These are phyloP conservation scores for Sporothrix schenckii DNA, from an alignment of 2,329 filamentous ascomycete genomes.

Conservation along the genomic window DNA sequence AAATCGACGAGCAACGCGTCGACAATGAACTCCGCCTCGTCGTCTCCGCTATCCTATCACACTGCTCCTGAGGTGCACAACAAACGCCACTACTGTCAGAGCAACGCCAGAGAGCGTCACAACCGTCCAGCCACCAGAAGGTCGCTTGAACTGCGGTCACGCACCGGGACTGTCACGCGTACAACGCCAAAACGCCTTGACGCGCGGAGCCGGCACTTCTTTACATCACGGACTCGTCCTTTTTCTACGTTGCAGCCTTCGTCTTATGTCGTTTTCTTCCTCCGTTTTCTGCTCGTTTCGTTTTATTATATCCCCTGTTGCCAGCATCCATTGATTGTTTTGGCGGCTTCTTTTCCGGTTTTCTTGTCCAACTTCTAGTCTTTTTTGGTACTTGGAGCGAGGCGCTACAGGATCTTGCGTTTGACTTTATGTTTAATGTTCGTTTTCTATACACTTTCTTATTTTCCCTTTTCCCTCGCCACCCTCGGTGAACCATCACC, in stretches of 20 bases:
- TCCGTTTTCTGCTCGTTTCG: background rate
- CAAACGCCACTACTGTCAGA: conserved; percentile 6
- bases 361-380: background rate
- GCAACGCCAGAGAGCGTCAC: background rate
- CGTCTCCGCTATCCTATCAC: background rate
- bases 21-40: no score
- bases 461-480: background rate
- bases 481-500: background rate
- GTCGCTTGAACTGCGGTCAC: background rate
- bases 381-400: conserved; percentile 17
- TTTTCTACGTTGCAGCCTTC: background rate
- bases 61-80: background rate
- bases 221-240: background rate
- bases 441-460: background rate
- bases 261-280: no score
- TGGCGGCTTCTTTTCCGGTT: background rate
- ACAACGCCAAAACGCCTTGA: background rate
- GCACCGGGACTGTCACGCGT: background rate
- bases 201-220: background rate
- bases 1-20: background rate
- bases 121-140: background rate
- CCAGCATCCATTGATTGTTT: background rate
- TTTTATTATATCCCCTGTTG: conserved; percentile 23
- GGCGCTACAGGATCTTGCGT: conserved; percentile 12
- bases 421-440: background rate